Percentiles rank a stretch among this genome's conserved stretches.
Conservation (phyloP, 1,139 yeast genomes). For the Debaryomyces nepalensis region DNA sequence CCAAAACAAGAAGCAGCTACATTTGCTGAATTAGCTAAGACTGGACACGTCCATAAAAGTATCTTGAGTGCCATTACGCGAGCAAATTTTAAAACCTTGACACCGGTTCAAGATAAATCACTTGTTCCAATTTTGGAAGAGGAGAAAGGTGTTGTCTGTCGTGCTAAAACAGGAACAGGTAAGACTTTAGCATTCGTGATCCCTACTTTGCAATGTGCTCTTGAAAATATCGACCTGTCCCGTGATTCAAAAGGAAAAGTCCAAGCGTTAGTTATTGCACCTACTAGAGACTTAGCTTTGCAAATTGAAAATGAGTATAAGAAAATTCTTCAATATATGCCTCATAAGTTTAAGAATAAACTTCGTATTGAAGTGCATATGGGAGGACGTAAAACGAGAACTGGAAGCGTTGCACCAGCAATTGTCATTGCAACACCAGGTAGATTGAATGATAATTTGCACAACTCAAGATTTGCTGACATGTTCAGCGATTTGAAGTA, state of each 20-base stretch:
- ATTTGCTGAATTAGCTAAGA: constrained; percentile 20
- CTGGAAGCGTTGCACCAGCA: constrained; percentile 31
- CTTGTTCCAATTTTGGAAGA: constrained; percentile 66
- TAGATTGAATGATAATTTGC: constrained; percentile 67
- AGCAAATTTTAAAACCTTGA: constrained; percentile 56
- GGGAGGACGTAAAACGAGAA: constrained; percentile 42
- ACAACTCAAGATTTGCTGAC: constrained; percentile 45
- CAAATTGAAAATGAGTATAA: constrained; percentile 76
- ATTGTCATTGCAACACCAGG: constrained; percentile 93
- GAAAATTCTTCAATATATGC: constrained; percentile 38
- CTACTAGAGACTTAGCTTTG: constrained; percentile 90
- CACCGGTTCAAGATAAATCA: constrained; percentile 81
- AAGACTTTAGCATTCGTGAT: constrained; percentile 88
- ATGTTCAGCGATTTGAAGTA: constrained; percentile 61
- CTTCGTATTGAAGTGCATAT: constrained; percentile 34
- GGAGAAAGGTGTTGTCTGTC: constrained; percentile 69
- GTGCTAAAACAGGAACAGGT: constrained; percentile 97
- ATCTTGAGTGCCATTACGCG: constrained; percentile 37
- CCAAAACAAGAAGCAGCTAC: constrained; percentile 9
- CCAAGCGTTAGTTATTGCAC: constrained; percentile 75
- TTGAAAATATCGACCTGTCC: constrained; percentile 43
- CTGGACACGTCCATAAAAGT: constrained; percentile 20
- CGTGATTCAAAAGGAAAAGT: constrained; percentile 39
- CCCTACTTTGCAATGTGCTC: constrained; percentile 63
- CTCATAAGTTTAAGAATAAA: constrained; percentile 18